A percentile compares a stretch with the other conserved stretches of the same genome.
Conservation (phyloP, 345 rosid genomes). For the Salix udensis region DNA sequence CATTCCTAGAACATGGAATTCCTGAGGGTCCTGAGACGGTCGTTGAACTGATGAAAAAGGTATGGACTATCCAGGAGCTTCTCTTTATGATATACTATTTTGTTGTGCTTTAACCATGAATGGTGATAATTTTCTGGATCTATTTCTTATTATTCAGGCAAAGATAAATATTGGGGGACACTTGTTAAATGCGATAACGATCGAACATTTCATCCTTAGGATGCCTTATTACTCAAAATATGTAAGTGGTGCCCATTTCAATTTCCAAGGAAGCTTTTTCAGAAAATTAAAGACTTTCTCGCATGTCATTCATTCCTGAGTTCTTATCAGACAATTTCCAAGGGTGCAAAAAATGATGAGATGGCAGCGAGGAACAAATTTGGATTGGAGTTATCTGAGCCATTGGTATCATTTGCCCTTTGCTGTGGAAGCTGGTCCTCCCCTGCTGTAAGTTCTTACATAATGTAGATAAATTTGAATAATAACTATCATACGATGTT, state of each 20-base stretch:
- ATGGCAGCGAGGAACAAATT: conserved; percentile 54
- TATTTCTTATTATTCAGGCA: conserved; percentile 42
- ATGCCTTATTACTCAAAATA: conserved; percentile 66
- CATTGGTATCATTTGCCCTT: conserved; percentile 76
- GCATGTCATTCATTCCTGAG: conserved; percentile 12
- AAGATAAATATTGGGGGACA: conserved; percentile 72
- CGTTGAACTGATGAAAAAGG: conserved; percentile 66
- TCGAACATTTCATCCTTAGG: conserved; percentile 82
- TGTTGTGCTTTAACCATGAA: neutral
- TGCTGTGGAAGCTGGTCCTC: conserved; percentile 97
- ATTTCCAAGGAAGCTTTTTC: conserved; percentile 12
- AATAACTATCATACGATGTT: neutral
- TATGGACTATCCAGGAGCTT: conserved; percentile 11
- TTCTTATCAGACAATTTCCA: conserved; percentile 35
- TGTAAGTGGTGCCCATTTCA: conserved; percentile 36
- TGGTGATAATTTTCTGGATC: neutral
- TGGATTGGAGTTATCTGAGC: conserved; percentile 78
- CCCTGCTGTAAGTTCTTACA: conserved; percentile 66
- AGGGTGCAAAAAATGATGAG: conserved; percentile 52
- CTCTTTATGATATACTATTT: neutral
- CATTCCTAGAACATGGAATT: conserved; percentile 70
- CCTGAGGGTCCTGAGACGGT: conserved; percentile 61
- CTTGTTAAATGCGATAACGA: conserved; percentile 57
- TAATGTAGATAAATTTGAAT: neutral
- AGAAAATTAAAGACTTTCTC: neutral